These are phyloP conservation scores for Mycena polygramma DNA, from an alignment of 768 basidiomycete genomes.

Conservation along the genomic window DNA sequence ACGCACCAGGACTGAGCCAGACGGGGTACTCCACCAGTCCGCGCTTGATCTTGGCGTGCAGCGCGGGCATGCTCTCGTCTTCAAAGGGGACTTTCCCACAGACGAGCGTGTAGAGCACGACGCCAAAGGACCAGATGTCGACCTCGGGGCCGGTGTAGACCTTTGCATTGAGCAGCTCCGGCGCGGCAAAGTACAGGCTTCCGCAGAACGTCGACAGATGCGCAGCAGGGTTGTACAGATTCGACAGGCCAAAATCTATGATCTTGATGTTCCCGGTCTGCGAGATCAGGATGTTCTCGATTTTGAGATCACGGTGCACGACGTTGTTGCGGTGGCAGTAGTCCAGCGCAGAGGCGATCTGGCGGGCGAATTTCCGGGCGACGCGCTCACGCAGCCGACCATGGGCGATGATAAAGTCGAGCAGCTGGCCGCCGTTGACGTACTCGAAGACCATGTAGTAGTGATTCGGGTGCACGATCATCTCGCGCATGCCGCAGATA, in stretches of 20 bases:
- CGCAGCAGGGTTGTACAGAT: conserved; percentile 85
- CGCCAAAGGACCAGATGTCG: conserved; percentile 99
- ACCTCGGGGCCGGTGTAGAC: conserved; percentile 98
- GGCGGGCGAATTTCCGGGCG: conserved; percentile 96
- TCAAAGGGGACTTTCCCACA: conserved; percentile 99
- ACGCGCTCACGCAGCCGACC: conserved; percentile 95
- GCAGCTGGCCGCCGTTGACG: conserved; percentile 99
- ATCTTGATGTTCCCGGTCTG: conserved; percentile 99
- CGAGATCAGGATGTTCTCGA: conserved; percentile 99
- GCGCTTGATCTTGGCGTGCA: conserved; percentile 99
- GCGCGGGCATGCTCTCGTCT: conserved; percentile 98
- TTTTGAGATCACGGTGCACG: conserved; percentile 98
- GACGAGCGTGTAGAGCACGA: conserved; percentile 96
- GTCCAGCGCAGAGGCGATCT: conserved; percentile 95
- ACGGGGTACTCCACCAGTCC: conserved; percentile 97
- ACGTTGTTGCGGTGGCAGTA: conserved; percentile 98
- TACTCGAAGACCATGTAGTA: conserved; percentile 99
- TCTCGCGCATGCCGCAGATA: conserved; percentile 99
- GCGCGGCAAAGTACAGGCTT: conserved; percentile 97
- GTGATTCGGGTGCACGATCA: conserved; percentile 97
- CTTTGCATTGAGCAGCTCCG: conserved; percentile 96
- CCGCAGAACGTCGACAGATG: conserved; percentile 98
- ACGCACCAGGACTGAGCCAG: conserved; percentile 93
- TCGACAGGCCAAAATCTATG: conserved; percentile 98
- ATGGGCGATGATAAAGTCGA: conserved; percentile 99